A percentile compares a stretch with the other conserved stretches of the same genome.
phyloP scores from a whole-genome alignment of 352 stramenopile genomes.

The Globisporangium nodosum region DNA sequence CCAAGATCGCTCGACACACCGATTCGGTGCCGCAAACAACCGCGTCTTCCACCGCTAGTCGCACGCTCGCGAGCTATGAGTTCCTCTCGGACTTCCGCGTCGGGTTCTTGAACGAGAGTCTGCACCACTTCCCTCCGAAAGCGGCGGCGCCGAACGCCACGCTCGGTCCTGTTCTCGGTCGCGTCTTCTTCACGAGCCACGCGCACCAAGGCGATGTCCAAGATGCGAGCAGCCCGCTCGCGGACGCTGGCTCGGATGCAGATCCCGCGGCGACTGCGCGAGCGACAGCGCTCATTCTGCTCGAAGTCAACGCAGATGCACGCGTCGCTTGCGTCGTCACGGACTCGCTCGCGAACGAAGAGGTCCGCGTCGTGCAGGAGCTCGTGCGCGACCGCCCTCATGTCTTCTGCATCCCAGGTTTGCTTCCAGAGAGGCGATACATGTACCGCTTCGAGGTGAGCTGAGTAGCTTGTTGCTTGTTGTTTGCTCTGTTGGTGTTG shows the following conservation, averaged over 20 bases:
- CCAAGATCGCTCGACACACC: background rate
- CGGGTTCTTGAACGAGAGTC: conserved; percentile 41
- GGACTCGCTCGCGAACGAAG: conserved; percentile 52
- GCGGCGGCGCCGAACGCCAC: conserved; percentile 32
- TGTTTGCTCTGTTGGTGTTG: background rate
- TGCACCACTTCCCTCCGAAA: conserved; percentile 47
- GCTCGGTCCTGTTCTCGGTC: conserved; percentile 52
- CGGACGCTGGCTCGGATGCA: conserved; percentile 6
- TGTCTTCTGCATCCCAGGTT: conserved; percentile 39
- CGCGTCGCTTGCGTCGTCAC: conserved; percentile 52
- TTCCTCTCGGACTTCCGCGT: conserved; percentile 53
- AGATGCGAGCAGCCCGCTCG: background rate
- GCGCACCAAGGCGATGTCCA: background rate
- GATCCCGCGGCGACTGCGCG: conserved; percentile 11
- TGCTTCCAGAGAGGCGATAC: conserved; percentile 55
- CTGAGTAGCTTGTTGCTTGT: background rate
- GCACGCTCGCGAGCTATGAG: conserved; percentile 46
- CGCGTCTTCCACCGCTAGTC: background rate
- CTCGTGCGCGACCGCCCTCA: conserved; percentile 27
- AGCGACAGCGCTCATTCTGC: conserved; percentile 46
- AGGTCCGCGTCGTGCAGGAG: conserved; percentile 28
- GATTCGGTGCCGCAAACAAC: background rate
- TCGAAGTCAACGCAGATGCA: conserved; percentile 56
- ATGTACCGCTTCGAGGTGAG: conserved; percentile 60
- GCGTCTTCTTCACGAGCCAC: conserved; percentile 23